Conservation (phyloP, 2,329 filamentous ascomycete species). For the Fusarium oligoseptatum region DNA sequence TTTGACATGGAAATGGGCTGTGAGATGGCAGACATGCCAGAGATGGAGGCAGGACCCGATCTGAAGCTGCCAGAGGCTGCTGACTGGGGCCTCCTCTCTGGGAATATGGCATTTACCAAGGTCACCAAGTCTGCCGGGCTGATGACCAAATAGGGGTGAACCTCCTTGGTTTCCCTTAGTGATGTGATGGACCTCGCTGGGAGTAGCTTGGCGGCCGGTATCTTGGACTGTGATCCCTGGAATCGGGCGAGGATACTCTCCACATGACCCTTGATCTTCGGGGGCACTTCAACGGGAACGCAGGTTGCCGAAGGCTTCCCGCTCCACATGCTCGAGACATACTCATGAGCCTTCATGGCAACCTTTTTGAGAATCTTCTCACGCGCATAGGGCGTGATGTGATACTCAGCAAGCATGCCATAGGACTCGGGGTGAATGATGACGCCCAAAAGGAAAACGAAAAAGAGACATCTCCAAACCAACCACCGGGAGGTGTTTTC, state of each 20-base stretch:
- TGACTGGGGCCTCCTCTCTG: slow-evolving; percentile 76
- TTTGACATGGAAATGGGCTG: slow-evolving; percentile 75
- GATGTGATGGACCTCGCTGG: slow-evolving; percentile 80
- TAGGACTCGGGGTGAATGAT: slow-evolving; percentile 90
- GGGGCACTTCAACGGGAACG: slow-evolving; percentile 62
- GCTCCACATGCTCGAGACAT: slow-evolving; percentile 84
- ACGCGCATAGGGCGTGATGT: slow-evolving; percentile 90
- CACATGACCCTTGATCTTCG: slow-evolving; percentile 75
- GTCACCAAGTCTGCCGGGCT: slow-evolving; percentile 84
- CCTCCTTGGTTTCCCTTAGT: slow-evolving; percentile 80
- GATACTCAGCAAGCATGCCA: slow-evolving; percentile 86
- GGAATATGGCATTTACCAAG: slow-evolving; percentile 86
- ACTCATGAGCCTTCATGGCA: slow-evolving; percentile 81
- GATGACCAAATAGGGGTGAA: slow-evolving; percentile 84
- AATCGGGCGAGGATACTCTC: slow-evolving; percentile 79
- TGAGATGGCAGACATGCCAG: slow-evolving; percentile 76
- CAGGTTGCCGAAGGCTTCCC: slow-evolving; percentile 70
- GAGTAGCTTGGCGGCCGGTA: slow-evolving; percentile 69
- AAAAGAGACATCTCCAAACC: slow-evolving; percentile 92
- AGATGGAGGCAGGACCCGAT: slow-evolving; percentile 77
- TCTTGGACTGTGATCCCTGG: slow-evolving; percentile 64
- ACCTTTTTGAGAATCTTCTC: slow-evolving; percentile 86
- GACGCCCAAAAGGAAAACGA: slow-evolving; percentile 84
- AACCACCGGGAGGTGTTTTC: slow-evolving; percentile 85
- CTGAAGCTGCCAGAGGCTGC: slow-evolving; percentile 71